A percentile compares a stretch with the other conserved stretches of the same genome.
phyloP scores from a whole-genome alignment of 1,284 basidiomycete species.

The Tausonia pullulans region DNA sequence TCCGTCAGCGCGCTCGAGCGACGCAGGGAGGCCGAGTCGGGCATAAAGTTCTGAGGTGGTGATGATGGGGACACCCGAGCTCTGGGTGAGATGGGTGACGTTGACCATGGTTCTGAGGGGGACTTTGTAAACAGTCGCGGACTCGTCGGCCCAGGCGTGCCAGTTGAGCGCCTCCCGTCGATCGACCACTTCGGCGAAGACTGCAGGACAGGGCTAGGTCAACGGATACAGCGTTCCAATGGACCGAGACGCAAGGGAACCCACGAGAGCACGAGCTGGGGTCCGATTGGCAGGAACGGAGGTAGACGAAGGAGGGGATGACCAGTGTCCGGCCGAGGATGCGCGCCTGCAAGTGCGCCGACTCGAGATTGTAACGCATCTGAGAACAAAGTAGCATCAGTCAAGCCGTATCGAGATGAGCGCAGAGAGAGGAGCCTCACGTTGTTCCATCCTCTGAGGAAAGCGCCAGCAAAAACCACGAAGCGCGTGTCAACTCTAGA shows the following conservation, averaged over 20 bases:
- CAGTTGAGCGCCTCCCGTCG: not conserved
- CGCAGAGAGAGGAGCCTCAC: too few species aligned
- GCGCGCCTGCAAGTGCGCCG: constrained; percentile 17
- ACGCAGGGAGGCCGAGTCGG: too few species aligned
- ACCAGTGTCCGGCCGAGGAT: constrained; percentile 21
- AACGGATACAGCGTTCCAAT: not conserved
- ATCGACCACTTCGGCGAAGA: not conserved
- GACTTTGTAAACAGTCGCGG: not conserved
- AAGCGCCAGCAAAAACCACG: not conserved
- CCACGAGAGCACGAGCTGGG: not conserved
- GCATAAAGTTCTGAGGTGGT: too few species aligned
- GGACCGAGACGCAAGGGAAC: not conserved
- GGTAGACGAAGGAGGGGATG: constrained; percentile 21
- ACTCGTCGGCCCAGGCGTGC: not conserved
- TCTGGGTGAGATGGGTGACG: too few species aligned
- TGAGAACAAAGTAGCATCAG: too few species aligned
- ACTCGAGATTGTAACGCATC: constrained; percentile 22
- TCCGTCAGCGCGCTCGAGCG: too few species aligned
- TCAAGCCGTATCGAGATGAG: too few species aligned
- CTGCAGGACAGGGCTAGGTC: not conserved
- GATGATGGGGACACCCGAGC: too few species aligned
- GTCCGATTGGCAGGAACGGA: constrained; percentile 19
- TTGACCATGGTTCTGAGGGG: too few species aligned
- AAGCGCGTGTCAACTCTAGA: not conserved
- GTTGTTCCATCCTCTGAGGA: constrained; percentile 8